Evolutionary conservation across 208 protist genomes (phyloP).

Genomic region (Entamoeba moshkovskii): DNA sequence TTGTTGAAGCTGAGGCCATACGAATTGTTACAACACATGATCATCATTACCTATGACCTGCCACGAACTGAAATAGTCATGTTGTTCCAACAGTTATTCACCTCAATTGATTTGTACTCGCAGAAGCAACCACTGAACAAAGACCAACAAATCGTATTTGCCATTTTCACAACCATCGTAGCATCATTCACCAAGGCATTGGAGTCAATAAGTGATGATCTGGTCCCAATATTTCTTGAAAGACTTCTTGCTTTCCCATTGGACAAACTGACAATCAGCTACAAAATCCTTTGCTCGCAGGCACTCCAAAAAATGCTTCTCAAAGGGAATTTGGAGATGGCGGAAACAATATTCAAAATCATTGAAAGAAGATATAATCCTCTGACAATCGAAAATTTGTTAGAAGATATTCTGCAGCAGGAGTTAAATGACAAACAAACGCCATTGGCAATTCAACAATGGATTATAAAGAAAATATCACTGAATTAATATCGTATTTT

Average conservation of each 20-base stretch:
- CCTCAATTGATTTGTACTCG: background rate
- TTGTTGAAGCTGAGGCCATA: background rate
- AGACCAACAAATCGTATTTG: background rate
- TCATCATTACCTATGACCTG: background rate
- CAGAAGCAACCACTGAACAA: background rate
- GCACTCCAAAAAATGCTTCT: background rate
- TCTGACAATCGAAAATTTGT: background rate
- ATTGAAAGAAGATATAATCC: background rate
- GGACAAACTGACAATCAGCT: background rate
- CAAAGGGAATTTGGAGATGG: background rate
- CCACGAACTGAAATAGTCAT: background rate
- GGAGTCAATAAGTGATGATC: background rate
- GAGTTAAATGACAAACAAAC: background rate
- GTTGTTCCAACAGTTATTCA: background rate
- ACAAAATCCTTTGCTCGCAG: background rate
- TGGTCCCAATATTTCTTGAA: background rate
- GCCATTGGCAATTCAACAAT: background rate
- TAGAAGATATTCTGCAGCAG: background rate
- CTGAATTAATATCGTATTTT: too few relatives aligned
- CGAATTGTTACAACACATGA: background rate
- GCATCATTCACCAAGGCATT: background rate
- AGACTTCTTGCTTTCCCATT: background rate
- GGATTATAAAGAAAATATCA: conserved; percentile 3
- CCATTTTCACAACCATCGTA: background rate
- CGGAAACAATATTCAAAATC: background rate